Base-by-base conservation (phyloP, 768 basidiomycete genomes). In the Cubamyces lactineus region DNA sequence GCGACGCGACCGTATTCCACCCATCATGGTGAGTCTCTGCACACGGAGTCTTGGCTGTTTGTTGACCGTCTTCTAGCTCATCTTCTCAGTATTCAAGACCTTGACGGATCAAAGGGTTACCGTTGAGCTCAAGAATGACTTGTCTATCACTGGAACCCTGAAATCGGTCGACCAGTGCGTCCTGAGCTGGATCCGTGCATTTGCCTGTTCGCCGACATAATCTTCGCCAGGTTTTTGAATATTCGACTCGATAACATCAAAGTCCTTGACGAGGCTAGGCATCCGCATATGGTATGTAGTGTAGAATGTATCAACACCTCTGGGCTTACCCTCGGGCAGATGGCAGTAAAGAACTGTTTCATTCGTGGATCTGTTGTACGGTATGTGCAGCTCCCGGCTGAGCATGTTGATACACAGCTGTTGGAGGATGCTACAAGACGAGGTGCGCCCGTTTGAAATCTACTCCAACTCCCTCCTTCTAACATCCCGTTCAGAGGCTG, bases 271-370 rank as follows among this genome's bases (percentile, higher is more conserved):
- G 92, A 95, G 69, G 87, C 89, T 51, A 81, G 93, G 68, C 94
- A 98, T 77, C 97, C 97, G 24, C 97, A 99, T 75, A 98, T 99
- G 96, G 96, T 92, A 62, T 65, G 84, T 65, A 42, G 26, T 45
- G 12, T 21, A 6, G 15, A 26, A n/a, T 16, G 3, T 9, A 39
- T 7, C 5, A 2, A 3, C 6, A 26, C 15, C 1, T 34, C 24
- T 3, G 13, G 6, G 23, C 26, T 39, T 19, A 52, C 24, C 28
- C 6, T 40, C 47, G 39, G 23, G 39, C 43, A 98, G 96, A 95
- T 98, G 88, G 95, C 96, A 0, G 95, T 99, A 45, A 96, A 96
- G 79, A 98, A 98, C 75, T 97, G 95, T 74, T 99, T 99, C 73
- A 99, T 99, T 69, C 89, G 97, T 45, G 97, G 97, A 65, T 96